Evolutionary conservation across 2,329 filamentous ascomycete genomes (phyloP).

Genomic region (Didymella keratinophila): DNA sequence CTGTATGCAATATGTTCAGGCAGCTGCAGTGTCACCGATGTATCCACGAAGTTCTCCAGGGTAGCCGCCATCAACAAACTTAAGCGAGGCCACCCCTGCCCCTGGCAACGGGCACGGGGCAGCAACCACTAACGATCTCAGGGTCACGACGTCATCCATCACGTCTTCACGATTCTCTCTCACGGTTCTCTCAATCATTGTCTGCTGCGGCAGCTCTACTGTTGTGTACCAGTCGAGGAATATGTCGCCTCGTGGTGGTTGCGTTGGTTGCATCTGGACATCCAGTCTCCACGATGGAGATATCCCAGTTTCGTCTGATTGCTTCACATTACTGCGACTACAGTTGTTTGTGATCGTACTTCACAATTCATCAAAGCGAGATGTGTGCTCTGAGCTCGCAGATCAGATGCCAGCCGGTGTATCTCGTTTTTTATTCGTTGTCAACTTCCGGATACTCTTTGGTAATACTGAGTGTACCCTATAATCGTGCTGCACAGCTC

Average conservation of each 20-base stretch:
- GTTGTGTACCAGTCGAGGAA: neutral
- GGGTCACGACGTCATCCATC: constrained; percentile 11
- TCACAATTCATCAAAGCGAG: neutral
- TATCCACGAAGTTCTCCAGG: constrained; percentile 19
- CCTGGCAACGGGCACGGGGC: constrained; percentile 39
- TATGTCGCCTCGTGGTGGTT: neutral
- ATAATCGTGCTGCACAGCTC: neutral
- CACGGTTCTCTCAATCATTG: neutral
- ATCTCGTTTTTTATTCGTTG: neutral
- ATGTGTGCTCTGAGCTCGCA: neutral
- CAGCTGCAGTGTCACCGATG: constrained; percentile 21
- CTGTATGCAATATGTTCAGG: constrained; percentile 20
- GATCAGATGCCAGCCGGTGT: neutral
- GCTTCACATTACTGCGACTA: neutral
- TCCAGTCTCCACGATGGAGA: neutral
- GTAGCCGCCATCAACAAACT: constrained; percentile 39
- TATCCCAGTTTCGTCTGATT: neutral
- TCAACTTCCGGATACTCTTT: neutral
- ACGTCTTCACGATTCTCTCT: neutral
- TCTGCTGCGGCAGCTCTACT: neutral
- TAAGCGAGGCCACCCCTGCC: constrained; percentile 30
- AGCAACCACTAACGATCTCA: constrained; percentile 6
- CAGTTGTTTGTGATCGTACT: neutral
- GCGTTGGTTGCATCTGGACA: neutral
- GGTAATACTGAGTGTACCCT: neutral